Conservation (phyloP, 805 yeast species). For the Peterozyma xylosa region DNA sequence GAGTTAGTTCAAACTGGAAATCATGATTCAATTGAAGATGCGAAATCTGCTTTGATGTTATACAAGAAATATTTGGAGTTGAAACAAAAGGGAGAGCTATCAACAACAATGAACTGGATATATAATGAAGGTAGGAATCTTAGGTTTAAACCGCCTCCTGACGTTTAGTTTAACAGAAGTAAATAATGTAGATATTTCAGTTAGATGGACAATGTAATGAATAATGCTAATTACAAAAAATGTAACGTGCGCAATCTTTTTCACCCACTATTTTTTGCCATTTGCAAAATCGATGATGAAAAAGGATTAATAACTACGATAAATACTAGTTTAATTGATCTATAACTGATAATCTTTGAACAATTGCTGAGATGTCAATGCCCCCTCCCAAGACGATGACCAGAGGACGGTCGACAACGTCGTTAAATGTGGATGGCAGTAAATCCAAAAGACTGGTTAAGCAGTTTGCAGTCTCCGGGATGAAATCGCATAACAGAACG, state of each 20-base stretch:
- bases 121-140: conserved; percentile 62
- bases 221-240: not conserved
- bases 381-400: conserved; percentile 6
- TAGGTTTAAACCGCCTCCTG: conserved; percentile 42
- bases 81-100: conserved; percentile 49
- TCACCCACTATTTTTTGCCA: no score
- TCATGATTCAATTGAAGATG: conserved; percentile 97
- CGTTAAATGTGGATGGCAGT: conserved; percentile 19
- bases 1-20: conserved; percentile 84
- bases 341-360: not conserved
- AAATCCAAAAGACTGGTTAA: conserved; percentile 17
- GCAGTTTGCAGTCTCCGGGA: conserved; percentile 25
- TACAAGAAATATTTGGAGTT: conserved; percentile 69
- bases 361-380: conserved; percentile 5
- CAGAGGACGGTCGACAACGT: conserved; percentile 19
- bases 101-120: conserved; percentile 52
- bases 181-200: not conserved
- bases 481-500: conserved; percentile 19
- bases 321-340: no score
- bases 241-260: not conserved
- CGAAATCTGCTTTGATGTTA: conserved; percentile 72
- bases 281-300: no score
- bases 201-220: not conserved
- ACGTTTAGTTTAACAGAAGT: not conserved
- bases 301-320: no score